Evolutionary conservation across 2,329 filamentous ascomycete species (phyloP), one percentile per base, ranked within the genome.

Genomic region (Chrysoporthe deuterocubensis): DNA sequence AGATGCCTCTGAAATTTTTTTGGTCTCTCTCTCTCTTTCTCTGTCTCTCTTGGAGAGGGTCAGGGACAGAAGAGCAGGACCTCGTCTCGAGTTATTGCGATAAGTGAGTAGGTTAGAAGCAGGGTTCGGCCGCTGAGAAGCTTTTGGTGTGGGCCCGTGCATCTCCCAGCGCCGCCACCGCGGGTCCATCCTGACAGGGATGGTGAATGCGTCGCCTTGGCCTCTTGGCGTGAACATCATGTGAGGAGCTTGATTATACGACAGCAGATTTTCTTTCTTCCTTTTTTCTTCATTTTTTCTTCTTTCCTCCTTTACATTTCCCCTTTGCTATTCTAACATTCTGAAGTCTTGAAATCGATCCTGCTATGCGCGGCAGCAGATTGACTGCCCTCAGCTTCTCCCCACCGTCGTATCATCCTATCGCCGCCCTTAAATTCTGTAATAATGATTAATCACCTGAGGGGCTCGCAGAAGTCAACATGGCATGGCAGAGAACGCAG

Each of bases 111-210:
- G 26, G 26, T 26, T 26, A 2, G 26, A 26, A 26, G 26, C 26
- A 26, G 26, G 26, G 26, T 26, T 26, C 26, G 26, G 26, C 26
- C 26, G 26, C 26, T 21, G 40, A 26, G n/a, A 42, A 40, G 5
- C 13, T 59, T 59, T 59, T 59, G 57, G 21, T 59, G 42, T 14
- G 43, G 57, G 57, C 42, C 57, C 57, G 57, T 59, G 57, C 57
- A 43, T 43, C 42, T n/a, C 26, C 26, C 26, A 26, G 26, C 26
- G 26, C 26, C 26, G 26, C 26, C 26, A 26, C 26, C 26, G 26
- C 26, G 26, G 26, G 26, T 26, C 26, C 26, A 26, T 26, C 26
- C 18, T 54, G 14, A 3, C 50, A 54, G n/a, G 46, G 46, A 16
- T 54, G 37, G 37, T 9, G 37, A 40, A 26, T 26, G 26, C 26